Percentiles rank a stretch among this genome's conserved stretches.
Evolutionary conservation across 1,284 basidiomycete genomes (phyloP).

Genomic region (Xerocomus nothofagi): DNA sequence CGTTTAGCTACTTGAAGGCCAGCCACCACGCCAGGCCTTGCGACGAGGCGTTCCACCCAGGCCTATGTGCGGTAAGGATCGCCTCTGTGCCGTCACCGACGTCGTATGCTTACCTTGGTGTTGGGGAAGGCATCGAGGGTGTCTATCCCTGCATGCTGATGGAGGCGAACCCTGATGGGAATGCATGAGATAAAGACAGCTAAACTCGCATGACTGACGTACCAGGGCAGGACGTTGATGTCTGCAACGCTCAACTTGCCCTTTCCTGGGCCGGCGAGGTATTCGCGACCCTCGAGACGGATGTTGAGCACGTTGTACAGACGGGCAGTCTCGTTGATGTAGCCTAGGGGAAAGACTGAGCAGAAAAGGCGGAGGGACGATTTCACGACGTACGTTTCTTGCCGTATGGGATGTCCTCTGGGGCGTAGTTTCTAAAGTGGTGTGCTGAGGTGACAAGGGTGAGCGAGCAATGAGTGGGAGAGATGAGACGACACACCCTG

Average conservation of each 20-base stretch:
- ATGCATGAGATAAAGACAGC: conserved; percentile 12
- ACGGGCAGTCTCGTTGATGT: conserved; percentile 51
- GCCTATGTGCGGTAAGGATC: conserved; percentile 20
- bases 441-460: conserved; percentile 30
- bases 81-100: background rate
- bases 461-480: background rate
- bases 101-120: conserved; percentile 32
- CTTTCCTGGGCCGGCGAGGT: conserved; percentile 50
- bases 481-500: conserved; percentile 34
- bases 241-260: conserved; percentile 50
- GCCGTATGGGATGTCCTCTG: conserved; percentile 42
- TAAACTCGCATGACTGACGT: background rate
- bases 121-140: conserved; percentile 43
- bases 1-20: conserved; percentile 21
- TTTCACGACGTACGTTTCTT: conserved; percentile 32
- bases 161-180: conserved; percentile 40
- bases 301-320: conserved; percentile 55
- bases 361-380: background rate
- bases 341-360: conserved; percentile 37
- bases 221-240: conserved; percentile 41
- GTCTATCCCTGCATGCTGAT: conserved; percentile 39
- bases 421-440: conserved; percentile 40
- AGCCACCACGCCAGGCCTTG: conserved; percentile 25
- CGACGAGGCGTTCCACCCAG: conserved; percentile 31
- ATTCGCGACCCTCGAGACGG: conserved; percentile 44